A percentile compares a stretch with the other conserved stretches of the same genome.
These are phyloP conservation scores for Meyerozyma carpophila DNA, from an alignment of 1,139 yeast species.

Conservation along the genomic window DNA sequence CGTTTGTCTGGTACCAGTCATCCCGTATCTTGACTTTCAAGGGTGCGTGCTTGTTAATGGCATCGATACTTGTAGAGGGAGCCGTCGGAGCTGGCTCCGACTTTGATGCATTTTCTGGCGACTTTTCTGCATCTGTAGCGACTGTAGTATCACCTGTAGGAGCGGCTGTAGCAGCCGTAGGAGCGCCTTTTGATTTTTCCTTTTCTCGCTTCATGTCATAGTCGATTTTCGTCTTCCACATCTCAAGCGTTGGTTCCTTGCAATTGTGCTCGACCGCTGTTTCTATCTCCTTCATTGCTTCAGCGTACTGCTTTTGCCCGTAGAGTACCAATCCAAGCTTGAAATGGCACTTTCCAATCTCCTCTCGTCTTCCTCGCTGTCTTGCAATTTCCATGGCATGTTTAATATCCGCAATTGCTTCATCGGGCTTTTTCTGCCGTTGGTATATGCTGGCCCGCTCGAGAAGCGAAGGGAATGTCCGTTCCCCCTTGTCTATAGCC, in stretches of 20 bases:
- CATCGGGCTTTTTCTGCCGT: slow-evolving; percentile 43
- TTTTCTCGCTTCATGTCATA: slow-evolving; percentile 22
- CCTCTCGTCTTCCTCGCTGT: slow-evolving; percentile 43
- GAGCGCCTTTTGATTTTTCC: slow-evolving; percentile 9
- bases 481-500: slow-evolving; percentile 35
- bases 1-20: slow-evolving; percentile 75
- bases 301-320: slow-evolving; percentile 38
- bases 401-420: slow-evolving; percentile 49
- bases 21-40: slow-evolving; percentile 45
- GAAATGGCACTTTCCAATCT: slow-evolving; percentile 56
- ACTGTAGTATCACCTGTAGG: too few species aligned
- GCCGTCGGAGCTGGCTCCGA: neutral
- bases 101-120: too few species aligned
- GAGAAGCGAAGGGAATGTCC: slow-evolving; percentile 47
- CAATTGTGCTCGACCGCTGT: slow-evolving; percentile 45
- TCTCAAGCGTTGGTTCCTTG: slow-evolving; percentile 39
- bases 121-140: neutral
- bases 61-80: slow-evolving; percentile 25
- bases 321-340: slow-evolving; percentile 51
- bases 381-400: slow-evolving; percentile 53
- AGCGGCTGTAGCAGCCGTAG: slow-evolving; percentile 5
- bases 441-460: slow-evolving; percentile 55
- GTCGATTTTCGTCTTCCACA: slow-evolving; percentile 49
- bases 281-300: slow-evolving; percentile 46
- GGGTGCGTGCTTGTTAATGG: slow-evolving; percentile 37